Conservation (phyloP, 2,329 filamentous ascomycete genomes). For the Lasiodiplodia gonubiensis region DNA sequence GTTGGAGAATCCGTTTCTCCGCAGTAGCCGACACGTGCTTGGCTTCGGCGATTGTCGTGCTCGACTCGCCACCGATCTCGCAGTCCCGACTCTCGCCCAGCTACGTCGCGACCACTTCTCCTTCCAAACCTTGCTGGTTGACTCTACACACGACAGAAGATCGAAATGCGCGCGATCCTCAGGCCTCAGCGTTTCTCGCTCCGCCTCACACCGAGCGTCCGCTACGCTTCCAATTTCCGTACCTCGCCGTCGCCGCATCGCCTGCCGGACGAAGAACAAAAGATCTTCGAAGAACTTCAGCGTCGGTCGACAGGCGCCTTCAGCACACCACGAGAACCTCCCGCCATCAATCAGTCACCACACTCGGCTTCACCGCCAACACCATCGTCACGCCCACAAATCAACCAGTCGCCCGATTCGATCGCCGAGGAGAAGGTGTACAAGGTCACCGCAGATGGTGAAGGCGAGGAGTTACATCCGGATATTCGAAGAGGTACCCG, state of each 20-base stretch:
- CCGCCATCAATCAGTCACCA: conserved; percentile 41
- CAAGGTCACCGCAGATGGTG: conserved; percentile 59
- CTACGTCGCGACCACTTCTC: neutral
- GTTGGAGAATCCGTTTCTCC: conserved; percentile 27
- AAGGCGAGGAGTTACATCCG: conserved; percentile 70
- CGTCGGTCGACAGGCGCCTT: conserved; percentile 76
- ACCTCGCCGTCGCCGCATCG: conserved; percentile 76
- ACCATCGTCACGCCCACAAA: conserved; percentile 34
- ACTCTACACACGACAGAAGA: neutral
- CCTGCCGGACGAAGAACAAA: conserved; percentile 86
- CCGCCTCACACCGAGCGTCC: conserved; percentile 20
- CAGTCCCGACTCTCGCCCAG: neutral
- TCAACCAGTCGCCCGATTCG: conserved; percentile 44
- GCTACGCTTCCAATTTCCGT: conserved; percentile 33
- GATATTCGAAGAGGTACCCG: conserved; percentile 76
- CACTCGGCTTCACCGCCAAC: conserved; percentile 39
- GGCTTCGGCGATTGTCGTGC: conserved; percentile 14
- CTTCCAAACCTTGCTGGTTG: neutral
- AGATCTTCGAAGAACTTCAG: conserved; percentile 87
- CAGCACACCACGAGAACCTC: conserved; percentile 65
- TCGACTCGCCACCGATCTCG: conserved; percentile 23
- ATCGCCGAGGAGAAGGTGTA: conserved; percentile 40
- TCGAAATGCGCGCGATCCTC: conserved; percentile 15
- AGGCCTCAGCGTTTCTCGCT: conserved; percentile 4
- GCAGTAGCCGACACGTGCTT: conserved; percentile 11